Evolutionary conservation across 305 asterid genomes (phyloP).

Genomic region (Ruellia speciosa): DNA sequence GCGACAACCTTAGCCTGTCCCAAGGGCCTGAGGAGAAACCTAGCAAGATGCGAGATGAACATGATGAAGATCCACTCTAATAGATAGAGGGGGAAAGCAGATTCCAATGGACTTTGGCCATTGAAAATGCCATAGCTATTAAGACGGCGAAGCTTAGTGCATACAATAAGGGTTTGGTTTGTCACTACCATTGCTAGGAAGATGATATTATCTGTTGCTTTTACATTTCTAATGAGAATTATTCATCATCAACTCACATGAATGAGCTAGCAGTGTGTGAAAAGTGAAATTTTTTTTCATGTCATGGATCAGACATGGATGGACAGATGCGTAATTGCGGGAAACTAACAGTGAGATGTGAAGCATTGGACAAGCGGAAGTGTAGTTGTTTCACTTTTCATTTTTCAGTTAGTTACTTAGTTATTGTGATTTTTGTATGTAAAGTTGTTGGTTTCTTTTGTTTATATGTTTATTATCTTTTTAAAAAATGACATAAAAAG

Average conservation of each 20-base stretch:
- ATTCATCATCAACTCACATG: background rate
- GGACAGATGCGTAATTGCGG: slow-evolving; percentile 7
- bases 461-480: too few species aligned
- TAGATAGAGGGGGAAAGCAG: slow-evolving; percentile 41
- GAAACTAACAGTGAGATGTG: slow-evolving; percentile 17
- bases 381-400: background rate
- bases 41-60: slow-evolving; percentile 30
- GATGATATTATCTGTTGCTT: slow-evolving; percentile 6
- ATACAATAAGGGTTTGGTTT: slow-evolving; percentile 20
- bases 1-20: slow-evolving; percentile 57
- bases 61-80: slow-evolving; percentile 32
- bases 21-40: slow-evolving; percentile 57
- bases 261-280: background rate
- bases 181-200: slow-evolving; percentile 15
- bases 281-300: background rate
- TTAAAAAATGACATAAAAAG: too few species aligned
- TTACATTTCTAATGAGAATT: background rate
- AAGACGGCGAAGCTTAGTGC: slow-evolving; percentile 18
- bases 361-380: slow-evolving; percentile 36
- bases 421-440: background rate
- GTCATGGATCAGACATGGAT: background rate
- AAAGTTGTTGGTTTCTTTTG: too few species aligned
- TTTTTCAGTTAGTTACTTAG: background rate
- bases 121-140: slow-evolving; percentile 54
- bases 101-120: slow-evolving; percentile 55